Evolutionary conservation across 2,329 filamentous ascomycete species (phyloP).

Genomic region (Hysterium pulicare): DNA sequence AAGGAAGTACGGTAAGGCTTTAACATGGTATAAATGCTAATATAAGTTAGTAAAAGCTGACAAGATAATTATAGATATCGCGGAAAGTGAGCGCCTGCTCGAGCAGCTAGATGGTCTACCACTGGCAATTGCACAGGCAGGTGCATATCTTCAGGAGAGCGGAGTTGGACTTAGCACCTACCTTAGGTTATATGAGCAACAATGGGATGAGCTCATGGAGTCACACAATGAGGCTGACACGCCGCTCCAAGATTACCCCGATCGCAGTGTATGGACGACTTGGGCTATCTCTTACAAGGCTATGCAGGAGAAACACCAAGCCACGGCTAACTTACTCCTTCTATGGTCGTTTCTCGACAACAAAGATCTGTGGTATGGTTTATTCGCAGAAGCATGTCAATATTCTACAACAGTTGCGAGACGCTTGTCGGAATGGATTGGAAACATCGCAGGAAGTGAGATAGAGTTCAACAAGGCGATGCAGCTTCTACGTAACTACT

Average conservation of each 20-base stretch:
- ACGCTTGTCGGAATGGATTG: conserved; percentile 15
- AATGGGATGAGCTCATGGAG: conserved; percentile 1
- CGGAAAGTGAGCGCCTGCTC: conserved; percentile 15
- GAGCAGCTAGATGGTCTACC: conserved; percentile 29
- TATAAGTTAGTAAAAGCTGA: background rate
- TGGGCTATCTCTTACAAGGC: conserved; percentile 39
- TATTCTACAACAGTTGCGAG: conserved; percentile 13
- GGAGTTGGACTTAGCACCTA: background rate
- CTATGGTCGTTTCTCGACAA: conserved; percentile 43
- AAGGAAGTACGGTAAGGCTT: conserved; percentile 1
- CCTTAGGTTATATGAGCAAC: background rate
- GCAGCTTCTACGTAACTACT: conserved; percentile 20
- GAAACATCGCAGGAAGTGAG: conserved; percentile 14
- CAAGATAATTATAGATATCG: background rate
- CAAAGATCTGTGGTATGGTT: conserved; percentile 42
- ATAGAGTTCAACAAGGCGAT: conserved; percentile 18
- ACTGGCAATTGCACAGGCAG: conserved; percentile 33
- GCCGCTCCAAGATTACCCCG: conserved; percentile 30
- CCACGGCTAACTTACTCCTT: conserved; percentile 33
- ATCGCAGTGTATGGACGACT: conserved; percentile 33
- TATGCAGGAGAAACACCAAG: conserved; percentile 28
- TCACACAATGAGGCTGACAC: background rate
- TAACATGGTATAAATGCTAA: background rate
- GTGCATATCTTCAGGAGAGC: conserved; percentile 19
- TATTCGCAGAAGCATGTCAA: conserved; percentile 19